phyloP scores from a whole-genome alignment of 2,329 filamentous ascomycete species.

The Diplocarpon mali region DNA sequence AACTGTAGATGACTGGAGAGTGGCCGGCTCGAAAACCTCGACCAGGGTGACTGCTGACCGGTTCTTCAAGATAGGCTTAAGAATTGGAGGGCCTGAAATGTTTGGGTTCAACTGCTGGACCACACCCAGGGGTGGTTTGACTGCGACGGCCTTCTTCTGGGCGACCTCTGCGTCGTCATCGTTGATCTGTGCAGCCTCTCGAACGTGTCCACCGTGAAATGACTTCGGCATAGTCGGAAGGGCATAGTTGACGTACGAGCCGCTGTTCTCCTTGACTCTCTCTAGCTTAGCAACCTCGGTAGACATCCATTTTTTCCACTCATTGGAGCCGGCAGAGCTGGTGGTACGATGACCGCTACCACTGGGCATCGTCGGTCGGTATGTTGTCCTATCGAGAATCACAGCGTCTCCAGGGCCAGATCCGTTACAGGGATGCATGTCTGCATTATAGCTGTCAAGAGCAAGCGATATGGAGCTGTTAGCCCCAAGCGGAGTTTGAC shows the following conservation, averaged over 20 bases:
- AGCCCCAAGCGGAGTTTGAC: constrained; percentile 15
- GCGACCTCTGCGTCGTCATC: constrained; percentile 26
- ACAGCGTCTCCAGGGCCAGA: constrained; percentile 27
- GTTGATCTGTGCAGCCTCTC: constrained; percentile 40
- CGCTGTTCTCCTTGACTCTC: constrained; percentile 18
- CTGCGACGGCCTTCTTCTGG: constrained; percentile 5
- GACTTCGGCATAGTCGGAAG: constrained; percentile 24
- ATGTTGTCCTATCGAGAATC: constrained; percentile 26
- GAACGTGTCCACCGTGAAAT: constrained; percentile 32
- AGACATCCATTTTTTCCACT: constrained; percentile 46
- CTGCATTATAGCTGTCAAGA: constrained; percentile 6
- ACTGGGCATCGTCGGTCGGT: constrained; percentile 21
- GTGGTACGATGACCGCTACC: constrained; percentile 26
- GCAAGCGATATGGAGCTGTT: constrained; percentile 15
- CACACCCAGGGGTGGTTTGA: constrained; percentile 19
- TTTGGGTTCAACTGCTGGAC: constrained; percentile 15
- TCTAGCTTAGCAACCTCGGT: constrained; percentile 40
- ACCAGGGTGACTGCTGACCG: constrained; percentile 16
- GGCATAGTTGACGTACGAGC: constrained; percentile 19
- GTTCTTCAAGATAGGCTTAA: constrained; percentile 24
- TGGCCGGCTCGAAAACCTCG: constrained; percentile 9
- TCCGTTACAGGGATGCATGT: constrained; percentile 7
- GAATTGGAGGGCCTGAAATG: constrained; percentile 8
- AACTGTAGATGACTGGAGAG: constrained; percentile 5
- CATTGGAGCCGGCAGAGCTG: constrained; percentile 37